Evolutionary conservation across 768 basidiomycete genomes (phyloP).

Genomic region (Tylopilus intermedius): DNA sequence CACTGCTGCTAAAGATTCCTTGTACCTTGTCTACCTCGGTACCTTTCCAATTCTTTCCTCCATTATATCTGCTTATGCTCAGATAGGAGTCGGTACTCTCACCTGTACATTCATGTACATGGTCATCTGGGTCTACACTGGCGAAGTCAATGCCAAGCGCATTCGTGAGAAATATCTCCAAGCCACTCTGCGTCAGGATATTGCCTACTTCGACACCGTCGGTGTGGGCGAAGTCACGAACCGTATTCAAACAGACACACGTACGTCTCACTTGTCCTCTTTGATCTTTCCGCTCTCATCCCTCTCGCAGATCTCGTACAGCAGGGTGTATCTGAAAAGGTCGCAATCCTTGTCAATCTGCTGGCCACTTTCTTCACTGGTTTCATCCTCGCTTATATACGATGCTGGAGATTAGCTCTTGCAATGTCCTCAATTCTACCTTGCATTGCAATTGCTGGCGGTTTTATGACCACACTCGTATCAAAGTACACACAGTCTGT

Average conservation of each 20-base stretch:
- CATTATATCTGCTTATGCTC: too few species aligned
- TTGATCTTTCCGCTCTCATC: neutral
- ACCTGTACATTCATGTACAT: too few species aligned
- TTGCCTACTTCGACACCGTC: too few species aligned
- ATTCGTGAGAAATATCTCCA: too few species aligned
- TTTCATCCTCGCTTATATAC: slow-evolving; percentile 67
- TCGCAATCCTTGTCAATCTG: slow-evolving; percentile 63
- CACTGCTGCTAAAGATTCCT: too few species aligned
- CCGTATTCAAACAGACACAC: slow-evolving; percentile 77
- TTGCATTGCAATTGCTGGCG: slow-evolving; percentile 73
- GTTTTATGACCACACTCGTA: slow-evolving; percentile 63
- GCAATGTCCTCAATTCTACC: slow-evolving; percentile 80
- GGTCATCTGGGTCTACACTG: too few species aligned
- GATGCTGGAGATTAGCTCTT: slow-evolving; percentile 77
- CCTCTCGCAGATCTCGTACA: slow-evolving; percentile 62
- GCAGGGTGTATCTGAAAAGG: slow-evolving; percentile 61
- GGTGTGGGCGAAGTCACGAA: too few species aligned
- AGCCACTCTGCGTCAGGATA: too few species aligned
- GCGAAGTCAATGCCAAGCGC: too few species aligned
- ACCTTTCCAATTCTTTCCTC: too few species aligned
- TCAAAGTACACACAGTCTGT: slow-evolving; percentile 66
- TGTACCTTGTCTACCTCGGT: too few species aligned
- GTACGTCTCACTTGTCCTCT: slow-evolving; percentile 35
- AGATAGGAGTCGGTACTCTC: too few species aligned
- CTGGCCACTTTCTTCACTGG: slow-evolving; percentile 70